Base-by-base conservation (phyloP, 2,329 filamentous ascomycete genomes). In the Hypocrella siamensis region DNA sequence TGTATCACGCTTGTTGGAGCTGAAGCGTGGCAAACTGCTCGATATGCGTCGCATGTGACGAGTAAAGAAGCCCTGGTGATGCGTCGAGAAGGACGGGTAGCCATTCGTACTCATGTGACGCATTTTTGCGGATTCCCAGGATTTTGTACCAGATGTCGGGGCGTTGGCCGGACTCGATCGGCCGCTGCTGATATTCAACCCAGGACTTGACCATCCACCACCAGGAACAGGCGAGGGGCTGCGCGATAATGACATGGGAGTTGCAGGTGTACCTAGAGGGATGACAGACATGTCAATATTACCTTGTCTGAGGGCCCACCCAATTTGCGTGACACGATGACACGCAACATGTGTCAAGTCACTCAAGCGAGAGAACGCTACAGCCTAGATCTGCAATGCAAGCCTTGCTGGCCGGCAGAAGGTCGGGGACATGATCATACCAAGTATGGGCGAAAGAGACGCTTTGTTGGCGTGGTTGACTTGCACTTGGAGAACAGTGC, bases 131-230 rank as follows among this genome's bases (percentile, higher is more conserved):
- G 79, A 78, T 35, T 85, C 81, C 85, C 85, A 94, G 16, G 79
- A 78, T 31, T 81, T 75, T 25, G 64, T 57, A 32, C 63, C 64
- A 37, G 67, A 67, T 51, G 65, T 70, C 35, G 30, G 31, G 29
- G 61, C 56, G 51, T 55, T 66, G 47, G 56, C 60, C 43, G 81
- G 79, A 49, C 75, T 84, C 24, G 73, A 72, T 42, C 70, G 68
- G 38, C 78, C 78, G 52, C 78, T 82, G 41, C 72, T 75, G 38
- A 79, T 75, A 48, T 73, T 79, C 49, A 83, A 67, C 40, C 77
- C 82, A 34, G 80, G 84, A 57, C 79, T 90, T 35, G 82, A 75
- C 86, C 88, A 94, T 45, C 85, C 85, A 49, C 83, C 84, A 46
- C 80, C 79, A 38, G 75, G 79, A 40, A 75, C 70, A 39, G 86